Base-by-base conservation (phyloP, 1,284 basidiomycete genomes). In the Pulveroboletus sp. region DNA sequence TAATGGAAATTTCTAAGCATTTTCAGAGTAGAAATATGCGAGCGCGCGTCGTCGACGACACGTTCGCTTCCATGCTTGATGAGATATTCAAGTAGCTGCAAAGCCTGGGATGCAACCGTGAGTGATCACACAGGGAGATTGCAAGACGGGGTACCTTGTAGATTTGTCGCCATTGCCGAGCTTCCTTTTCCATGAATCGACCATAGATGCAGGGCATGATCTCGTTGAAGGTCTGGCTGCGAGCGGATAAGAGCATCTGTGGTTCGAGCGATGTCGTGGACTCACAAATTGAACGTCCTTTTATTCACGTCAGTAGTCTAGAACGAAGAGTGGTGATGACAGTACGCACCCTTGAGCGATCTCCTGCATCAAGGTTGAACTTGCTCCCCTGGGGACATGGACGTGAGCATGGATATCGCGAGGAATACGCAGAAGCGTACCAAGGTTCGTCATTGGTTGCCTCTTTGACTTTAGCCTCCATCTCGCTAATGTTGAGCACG, bases 1-100 rank as follows among this genome's bases (percentile, higher is more conserved):
- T 98, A 98, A 72, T 99, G 97, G 77, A 99, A 99, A 70, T 90
- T 98, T 59, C 96, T 81, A 11, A 99, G 84, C 91, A 99, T 98
- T 78, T 98, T 98, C 72, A 99, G 86, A 28, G 96, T 98, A 39
- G 92, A 89, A 22, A 98, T 80, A 71, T 99, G 97, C 2, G 94
- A 91, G 56, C 96, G 84, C 4, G 97, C 94, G 74, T 99, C 96
- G 69, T 99, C 96, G 18, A 99, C 94, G 4, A 99, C 97, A 43
- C 97, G 89, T 72, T 99, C 96, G 24, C 93, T 95, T n/a, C 96
- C 97, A 67, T 99, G 92, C 77, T 98, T 99, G 72, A 98, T 82
- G 53, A 99, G 85, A 72, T 98, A 99, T 74, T 98, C 96, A 50
- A 98, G 83, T 5, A 98, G 80, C 76, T 96, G 92, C 18, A 98